Evolutionary conservation across 139 green algal species (phyloP).

Genomic region (Gonium pectorale): DNA sequence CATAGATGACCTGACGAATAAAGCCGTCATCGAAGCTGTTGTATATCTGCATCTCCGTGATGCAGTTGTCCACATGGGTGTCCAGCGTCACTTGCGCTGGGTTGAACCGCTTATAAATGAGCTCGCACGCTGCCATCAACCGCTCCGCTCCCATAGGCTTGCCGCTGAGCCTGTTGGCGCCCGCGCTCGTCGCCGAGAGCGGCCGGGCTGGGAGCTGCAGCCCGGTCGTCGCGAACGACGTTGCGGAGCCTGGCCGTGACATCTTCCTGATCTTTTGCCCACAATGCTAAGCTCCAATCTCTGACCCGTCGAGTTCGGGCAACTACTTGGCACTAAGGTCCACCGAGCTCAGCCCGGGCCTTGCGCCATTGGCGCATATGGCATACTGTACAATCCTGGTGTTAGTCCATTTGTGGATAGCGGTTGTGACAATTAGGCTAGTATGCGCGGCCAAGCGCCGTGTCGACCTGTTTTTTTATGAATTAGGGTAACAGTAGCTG

Average conservation of each 20-base stretch:
- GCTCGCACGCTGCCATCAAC: constrained; percentile 55
- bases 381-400: too few species aligned
- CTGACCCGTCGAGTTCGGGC: too few species aligned
- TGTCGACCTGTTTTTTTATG: too few species aligned
- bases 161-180: constrained; percentile 14
- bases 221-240: constrained; percentile 12
- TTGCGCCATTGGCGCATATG: too few species aligned
- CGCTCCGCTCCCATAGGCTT: constrained; percentile 51
- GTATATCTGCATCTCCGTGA: constrained; percentile 47
- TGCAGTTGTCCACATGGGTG: constrained; percentile 59
- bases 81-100: constrained; percentile 64
- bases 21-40: constrained; percentile 63
- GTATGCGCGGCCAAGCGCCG: too few species aligned
- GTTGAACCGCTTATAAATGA: constrained; percentile 64
- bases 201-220: background rate
- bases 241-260: constrained; percentile 30
- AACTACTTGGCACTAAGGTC: too few species aligned
- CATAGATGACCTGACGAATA: constrained; percentile 67
- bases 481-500: too few species aligned
- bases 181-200: constrained; percentile 21
- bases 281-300: too few species aligned
- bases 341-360: too few species aligned
- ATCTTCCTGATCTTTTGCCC: too few species aligned
- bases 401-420: too few species aligned
- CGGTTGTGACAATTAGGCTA: too few species aligned